Conservation (phyloP, 306 rosid species). For the Fragaria iinumae region DNA sequence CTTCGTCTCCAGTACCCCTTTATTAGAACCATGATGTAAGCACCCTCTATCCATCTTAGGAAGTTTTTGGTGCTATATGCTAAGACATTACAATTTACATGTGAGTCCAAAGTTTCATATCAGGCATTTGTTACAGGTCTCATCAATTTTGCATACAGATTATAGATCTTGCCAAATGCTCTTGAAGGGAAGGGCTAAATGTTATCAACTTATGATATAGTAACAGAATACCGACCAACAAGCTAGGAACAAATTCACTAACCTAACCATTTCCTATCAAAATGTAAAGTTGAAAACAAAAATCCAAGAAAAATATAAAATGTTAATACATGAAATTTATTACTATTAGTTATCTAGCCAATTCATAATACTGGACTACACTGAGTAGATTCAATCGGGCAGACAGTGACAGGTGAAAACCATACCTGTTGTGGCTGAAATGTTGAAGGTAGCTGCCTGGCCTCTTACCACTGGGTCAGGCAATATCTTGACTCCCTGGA, state of each 20-base stretch:
- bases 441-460: constrained; percentile 62
- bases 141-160: not conserved
- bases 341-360: not conserved
- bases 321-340: not conserved
- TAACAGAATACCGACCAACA: not conserved
- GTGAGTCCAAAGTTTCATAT: not conserved
- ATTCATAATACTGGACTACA: not conserved
- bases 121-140: not conserved
- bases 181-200: not conserved
- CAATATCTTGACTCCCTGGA: constrained; percentile 49
- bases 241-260: not conserved
- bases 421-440: constrained; percentile 73
- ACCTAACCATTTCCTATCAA: not conserved
- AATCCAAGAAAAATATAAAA: not conserved
- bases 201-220: not conserved
- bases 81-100: not conserved
- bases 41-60: not conserved
- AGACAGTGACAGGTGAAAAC: not conserved
- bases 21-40: too few relatives aligned
- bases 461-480: constrained; percentile 74
- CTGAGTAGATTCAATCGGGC: not conserved
- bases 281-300: not conserved
- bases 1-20: too few relatives aligned
- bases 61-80: not conserved
- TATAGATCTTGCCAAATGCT: not conserved